Evolutionary conservation across 495 filamentous ascomycete species (phyloP).

Genomic region (Saxispiralis lemnorum): DNA sequence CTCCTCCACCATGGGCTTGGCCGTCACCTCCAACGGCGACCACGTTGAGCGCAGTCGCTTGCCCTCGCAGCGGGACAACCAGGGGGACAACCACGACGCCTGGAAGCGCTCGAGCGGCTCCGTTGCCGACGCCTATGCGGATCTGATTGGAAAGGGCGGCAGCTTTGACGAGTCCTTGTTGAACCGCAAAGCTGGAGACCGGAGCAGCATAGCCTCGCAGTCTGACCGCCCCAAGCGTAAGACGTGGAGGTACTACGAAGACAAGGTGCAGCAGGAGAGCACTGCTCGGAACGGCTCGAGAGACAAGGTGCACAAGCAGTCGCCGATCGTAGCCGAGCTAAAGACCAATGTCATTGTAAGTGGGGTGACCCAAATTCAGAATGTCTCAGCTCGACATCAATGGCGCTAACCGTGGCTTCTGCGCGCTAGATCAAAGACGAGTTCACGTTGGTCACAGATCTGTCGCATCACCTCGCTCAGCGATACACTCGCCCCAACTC

Average conservation of each 20-base stretch:
- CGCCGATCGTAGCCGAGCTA: slow-evolving; percentile 61
- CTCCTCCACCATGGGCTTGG: too few species aligned
- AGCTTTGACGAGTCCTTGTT: slow-evolving; percentile 2
- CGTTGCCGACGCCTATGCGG: slow-evolving; percentile 6
- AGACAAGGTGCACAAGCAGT: slow-evolving; percentile 44
- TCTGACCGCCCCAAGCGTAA: slow-evolving; percentile 8
- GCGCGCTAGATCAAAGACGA: slow-evolving; percentile 43
- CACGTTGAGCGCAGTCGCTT: background rate
- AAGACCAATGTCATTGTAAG: slow-evolving; percentile 70
- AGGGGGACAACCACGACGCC: slow-evolving; percentile 1
- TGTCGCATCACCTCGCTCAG: slow-evolving; percentile 50
- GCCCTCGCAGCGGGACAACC: slow-evolving; percentile 1
- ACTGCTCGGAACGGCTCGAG: slow-evolving; percentile 29
- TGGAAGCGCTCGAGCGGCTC: slow-evolving; percentile 2
- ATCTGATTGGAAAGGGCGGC: background rate
- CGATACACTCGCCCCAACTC: slow-evolving; percentile 56
- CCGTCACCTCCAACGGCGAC: background rate
- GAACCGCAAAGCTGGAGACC: slow-evolving; percentile 1
- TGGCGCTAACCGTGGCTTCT: background rate
- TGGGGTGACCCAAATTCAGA: background rate
- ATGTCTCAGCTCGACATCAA: slow-evolving; percentile 20
- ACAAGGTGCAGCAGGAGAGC: slow-evolving; percentile 39
- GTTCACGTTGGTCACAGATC: slow-evolving; percentile 48
- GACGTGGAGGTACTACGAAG: slow-evolving; percentile 37
- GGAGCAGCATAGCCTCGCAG: slow-evolving; percentile 2